These are phyloP conservation scores for Thraustochytrium sp. DNA, from an alignment of 352 stramenopile species.

Conservation along the genomic window DNA sequence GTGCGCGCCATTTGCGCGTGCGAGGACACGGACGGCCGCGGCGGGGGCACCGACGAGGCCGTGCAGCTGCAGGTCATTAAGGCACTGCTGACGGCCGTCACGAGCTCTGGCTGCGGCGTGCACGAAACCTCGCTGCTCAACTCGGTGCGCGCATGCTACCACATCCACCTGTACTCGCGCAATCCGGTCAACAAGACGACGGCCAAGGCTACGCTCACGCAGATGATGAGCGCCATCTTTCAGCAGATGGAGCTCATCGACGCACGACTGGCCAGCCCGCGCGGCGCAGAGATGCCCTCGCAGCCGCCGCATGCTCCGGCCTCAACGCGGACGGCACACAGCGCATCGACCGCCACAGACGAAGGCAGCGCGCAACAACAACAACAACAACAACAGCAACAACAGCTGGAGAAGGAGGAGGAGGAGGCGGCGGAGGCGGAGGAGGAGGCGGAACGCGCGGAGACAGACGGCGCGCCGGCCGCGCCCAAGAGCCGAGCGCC, in stretches of 20 bases:
- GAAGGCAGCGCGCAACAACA: too few relatives aligned
- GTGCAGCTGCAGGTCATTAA: conserved; percentile 88
- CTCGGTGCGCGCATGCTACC: conserved; percentile 88
- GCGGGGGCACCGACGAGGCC: conserved; percentile 62
- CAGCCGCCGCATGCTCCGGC: too few relatives aligned
- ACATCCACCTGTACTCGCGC: conserved; percentile 86
- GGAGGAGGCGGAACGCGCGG: too few relatives aligned
- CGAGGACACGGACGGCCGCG: conserved; percentile 65
- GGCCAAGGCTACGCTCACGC: conserved; percentile 92
- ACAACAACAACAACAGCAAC: too few relatives aligned
- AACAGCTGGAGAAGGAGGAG: too few relatives aligned
- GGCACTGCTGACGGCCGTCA: conserved; percentile 79
- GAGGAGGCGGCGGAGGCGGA: too few relatives aligned
- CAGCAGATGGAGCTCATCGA: conserved; percentile 81
- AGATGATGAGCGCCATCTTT: conserved; percentile 93
- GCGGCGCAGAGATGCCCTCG: too few relatives aligned
- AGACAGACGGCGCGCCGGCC: too few relatives aligned
- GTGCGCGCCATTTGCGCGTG: conserved; percentile 79
- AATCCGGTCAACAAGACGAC: conserved; percentile 89
- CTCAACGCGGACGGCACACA: too few relatives aligned
- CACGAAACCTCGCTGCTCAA: conserved; percentile 87
- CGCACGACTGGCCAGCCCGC: too few relatives aligned
- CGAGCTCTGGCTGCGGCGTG: conserved; percentile 75
- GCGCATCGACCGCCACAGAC: too few relatives aligned
- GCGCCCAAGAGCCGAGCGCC: too few relatives aligned